These are phyloP conservation scores for Suhomyces chickasaworum DNA, from an alignment of 1,139 yeast genomes.

Conservation along the genomic window DNA sequence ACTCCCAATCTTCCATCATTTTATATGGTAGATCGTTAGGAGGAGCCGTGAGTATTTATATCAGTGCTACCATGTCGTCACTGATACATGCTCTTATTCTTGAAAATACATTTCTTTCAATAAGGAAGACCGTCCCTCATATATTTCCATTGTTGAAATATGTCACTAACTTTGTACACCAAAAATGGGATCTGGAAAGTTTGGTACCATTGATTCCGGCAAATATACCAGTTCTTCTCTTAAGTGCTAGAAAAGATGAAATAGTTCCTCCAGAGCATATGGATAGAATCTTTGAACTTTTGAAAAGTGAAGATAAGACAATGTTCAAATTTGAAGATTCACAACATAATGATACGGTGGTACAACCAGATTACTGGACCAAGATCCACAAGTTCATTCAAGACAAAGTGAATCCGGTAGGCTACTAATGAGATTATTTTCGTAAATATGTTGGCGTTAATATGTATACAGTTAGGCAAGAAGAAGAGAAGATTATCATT, in stretches of 20 bases:
- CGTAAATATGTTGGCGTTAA: constrained; percentile 12
- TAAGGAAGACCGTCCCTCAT: constrained; percentile 80
- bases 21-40: constrained; percentile 91
- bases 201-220: constrained; percentile 55
- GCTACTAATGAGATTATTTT: constrained; percentile 24
- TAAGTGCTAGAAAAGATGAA: constrained; percentile 81
- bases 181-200: constrained; percentile 79
- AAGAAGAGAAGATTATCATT: constrained; percentile 3
- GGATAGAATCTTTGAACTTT: constrained; percentile 56
- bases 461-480: constrained; percentile 14
- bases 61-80: constrained; percentile 59
- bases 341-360: constrained; percentile 77
- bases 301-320: constrained; percentile 47
- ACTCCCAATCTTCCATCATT: constrained; percentile 56
- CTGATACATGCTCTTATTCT: constrained; percentile 64
- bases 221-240: constrained; percentile 64
- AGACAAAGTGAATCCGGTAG: constrained; percentile 43
- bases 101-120: constrained; percentile 84
- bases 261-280: constrained; percentile 89
- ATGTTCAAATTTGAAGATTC: constrained; percentile 60
- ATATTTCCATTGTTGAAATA: constrained; percentile 69
- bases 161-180: constrained; percentile 66
- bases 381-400: constrained; percentile 58
- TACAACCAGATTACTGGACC: constrained; percentile 76
- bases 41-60: constrained; percentile 90